Evolutionary conservation across 768 basidiomycete genomes (phyloP).

Genomic region (Collybia mongolica): DNA sequence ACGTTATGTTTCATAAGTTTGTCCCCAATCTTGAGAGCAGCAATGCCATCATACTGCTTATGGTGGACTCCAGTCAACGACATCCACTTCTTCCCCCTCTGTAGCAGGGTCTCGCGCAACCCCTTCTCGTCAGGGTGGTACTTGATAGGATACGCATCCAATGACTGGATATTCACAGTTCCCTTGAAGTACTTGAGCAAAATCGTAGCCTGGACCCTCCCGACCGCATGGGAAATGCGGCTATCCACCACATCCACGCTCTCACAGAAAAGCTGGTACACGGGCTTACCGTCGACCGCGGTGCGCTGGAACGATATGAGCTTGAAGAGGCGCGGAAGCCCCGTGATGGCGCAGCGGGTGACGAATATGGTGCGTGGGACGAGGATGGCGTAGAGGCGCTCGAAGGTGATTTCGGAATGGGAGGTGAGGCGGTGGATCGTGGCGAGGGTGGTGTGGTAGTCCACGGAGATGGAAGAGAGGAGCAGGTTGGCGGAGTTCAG

Average conservation of each 20-base stretch:
- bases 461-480: slow-evolving; percentile 44
- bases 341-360: slow-evolving; percentile 51
- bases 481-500: slow-evolving; percentile 50
- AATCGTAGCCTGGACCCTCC: slow-evolving; percentile 38
- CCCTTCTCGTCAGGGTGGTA: slow-evolving; percentile 47
- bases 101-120: slow-evolving; percentile 36
- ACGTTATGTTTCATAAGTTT: slow-evolving; percentile 52
- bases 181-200: slow-evolving; percentile 45
- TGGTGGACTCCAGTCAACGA: slow-evolving; percentile 54
- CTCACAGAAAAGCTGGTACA: slow-evolving; percentile 48
- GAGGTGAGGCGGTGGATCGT: slow-evolving; percentile 45
- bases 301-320: slow-evolving; percentile 39
- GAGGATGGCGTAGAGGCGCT: slow-evolving; percentile 53
- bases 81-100: slow-evolving; percentile 59
- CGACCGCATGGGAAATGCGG: slow-evolving; percentile 32
- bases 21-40: slow-evolving; percentile 33
- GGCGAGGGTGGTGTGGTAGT: slow-evolving; percentile 48
- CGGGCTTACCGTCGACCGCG: slow-evolving; percentile 29
- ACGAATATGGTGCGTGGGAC: slow-evolving; percentile 52
- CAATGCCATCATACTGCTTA: slow-evolving; percentile 54
- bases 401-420: slow-evolving; percentile 58
- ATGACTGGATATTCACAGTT: slow-evolving; percentile 43
- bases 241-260: slow-evolving; percentile 50
- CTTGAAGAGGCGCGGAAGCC: slow-evolving; percentile 48
- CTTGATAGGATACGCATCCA: slow-evolving; percentile 53